Evolutionary conservation across 2,329 filamentous ascomycete genomes (phyloP).

Genomic region (Orbilia oligospora): DNA sequence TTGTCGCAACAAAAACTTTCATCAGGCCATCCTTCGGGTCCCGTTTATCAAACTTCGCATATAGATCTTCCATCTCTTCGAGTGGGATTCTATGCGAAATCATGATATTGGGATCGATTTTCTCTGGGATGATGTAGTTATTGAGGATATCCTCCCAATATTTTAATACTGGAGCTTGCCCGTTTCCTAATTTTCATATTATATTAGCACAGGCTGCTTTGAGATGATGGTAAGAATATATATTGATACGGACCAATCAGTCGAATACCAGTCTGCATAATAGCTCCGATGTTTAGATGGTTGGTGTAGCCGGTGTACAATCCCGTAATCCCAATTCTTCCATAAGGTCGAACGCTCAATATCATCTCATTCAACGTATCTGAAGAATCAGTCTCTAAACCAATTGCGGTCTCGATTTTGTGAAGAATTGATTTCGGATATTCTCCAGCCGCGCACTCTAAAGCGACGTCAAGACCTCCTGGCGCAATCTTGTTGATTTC

Average conservation of each 20-base stretch:
- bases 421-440: conserved; percentile 72
- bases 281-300: conserved; percentile 77
- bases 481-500: conserved; percentile 81
- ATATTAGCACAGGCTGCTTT: too few species aligned
- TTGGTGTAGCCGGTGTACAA: conserved; percentile 76
- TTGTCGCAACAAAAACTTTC: conserved; percentile 80
- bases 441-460: conserved; percentile 78
- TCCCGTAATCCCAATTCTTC: conserved; percentile 83
- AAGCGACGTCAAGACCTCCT: conserved; percentile 80
- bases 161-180: conserved; percentile 62
- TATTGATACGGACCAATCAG: neutral
- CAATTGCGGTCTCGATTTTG: conserved; percentile 73
- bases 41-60: conserved; percentile 73
- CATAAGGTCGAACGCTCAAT: conserved; percentile 78
- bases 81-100: conserved; percentile 82
- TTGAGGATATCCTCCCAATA: conserved; percentile 76
- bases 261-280: neutral
- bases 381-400: conserved; percentile 86
- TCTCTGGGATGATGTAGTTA: too few species aligned
- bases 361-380: conserved; percentile 86
- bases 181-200: conserved; percentile 69
- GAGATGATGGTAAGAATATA: conserved; percentile 76
- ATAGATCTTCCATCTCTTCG: conserved; percentile 79
- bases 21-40: conserved; percentile 75
- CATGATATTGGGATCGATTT: conserved; percentile 79